Evolutionary conservation across 192 early-diverging fungal genomes (phyloP).

Genomic region (Chytriomyces hyalinus): DNA sequence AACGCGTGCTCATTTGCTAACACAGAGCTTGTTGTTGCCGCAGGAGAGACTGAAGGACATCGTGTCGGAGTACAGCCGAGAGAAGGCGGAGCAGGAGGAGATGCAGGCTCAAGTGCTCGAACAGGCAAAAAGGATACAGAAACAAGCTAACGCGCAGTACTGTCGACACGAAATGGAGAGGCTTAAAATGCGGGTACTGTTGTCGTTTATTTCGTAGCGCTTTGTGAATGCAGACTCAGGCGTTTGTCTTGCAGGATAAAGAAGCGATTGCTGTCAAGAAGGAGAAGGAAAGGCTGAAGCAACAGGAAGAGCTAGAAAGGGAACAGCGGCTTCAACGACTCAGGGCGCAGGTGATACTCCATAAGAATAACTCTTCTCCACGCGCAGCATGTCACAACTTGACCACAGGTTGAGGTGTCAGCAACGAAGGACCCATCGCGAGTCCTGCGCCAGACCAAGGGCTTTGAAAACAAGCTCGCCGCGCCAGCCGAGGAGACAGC

Average conservation of each 20-base stretch:
- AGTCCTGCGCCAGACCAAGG: slow-evolving; percentile 24
- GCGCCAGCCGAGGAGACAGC: background rate
- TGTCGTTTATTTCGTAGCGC: background rate
- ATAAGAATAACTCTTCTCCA: background rate
- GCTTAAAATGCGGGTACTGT: slow-evolving; percentile 10
- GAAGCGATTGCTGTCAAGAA: slow-evolving; percentile 9
- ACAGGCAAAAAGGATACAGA: slow-evolving; percentile 4
- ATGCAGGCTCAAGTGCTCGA: slow-evolving; percentile 13
- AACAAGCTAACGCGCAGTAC: background rate
- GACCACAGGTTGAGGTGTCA: slow-evolving; percentile 10
- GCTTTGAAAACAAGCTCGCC: slow-evolving; percentile 12
- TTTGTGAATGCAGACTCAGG: background rate
- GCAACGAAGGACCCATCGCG: slow-evolving; percentile 12
- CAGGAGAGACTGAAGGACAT: slow-evolving; percentile 5
- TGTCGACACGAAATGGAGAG: slow-evolving; percentile 16
- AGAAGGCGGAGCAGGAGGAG: slow-evolving; percentile 19
- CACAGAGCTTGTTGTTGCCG: background rate
- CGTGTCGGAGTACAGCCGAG: slow-evolving; percentile 6
- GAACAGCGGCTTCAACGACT: slow-evolving; percentile 29
- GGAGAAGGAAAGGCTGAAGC: background rate
- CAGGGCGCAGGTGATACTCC: slow-evolving; percentile 3
- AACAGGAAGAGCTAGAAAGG: slow-evolving; percentile 13
- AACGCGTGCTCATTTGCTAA: background rate
- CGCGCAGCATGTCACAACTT: background rate
- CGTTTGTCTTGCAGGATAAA: slow-evolving; percentile 10